A percentile compares a stretch with the other conserved stretches of the same genome.
Evolutionary conservation across 768 basidiomycete species (phyloP).

Genomic region (Podaxis mareebaensis): DNA sequence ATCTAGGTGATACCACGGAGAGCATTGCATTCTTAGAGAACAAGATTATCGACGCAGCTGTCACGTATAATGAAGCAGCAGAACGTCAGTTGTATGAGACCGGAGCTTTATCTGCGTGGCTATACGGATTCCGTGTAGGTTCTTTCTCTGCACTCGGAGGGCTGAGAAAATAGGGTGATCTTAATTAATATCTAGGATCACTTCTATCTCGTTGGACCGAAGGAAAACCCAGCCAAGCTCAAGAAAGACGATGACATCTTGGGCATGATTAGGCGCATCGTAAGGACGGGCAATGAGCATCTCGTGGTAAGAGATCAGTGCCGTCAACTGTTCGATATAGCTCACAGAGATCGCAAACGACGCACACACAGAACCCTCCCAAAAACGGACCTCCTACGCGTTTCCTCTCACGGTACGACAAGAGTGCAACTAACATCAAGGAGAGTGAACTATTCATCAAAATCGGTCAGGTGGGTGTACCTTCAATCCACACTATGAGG

Average conservation of each 20-base stretch:
- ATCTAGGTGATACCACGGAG: conserved; percentile 55
- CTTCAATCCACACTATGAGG: background rate
- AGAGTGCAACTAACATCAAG: conserved; percentile 60
- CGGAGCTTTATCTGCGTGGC: conserved; percentile 30
- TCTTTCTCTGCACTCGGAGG: background rate
- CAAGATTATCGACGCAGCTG: conserved; percentile 46
- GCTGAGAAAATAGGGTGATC: too few species aligned
- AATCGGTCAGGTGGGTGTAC: conserved; percentile 32
- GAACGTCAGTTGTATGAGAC: conserved; percentile 36
- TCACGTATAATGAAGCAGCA: conserved; percentile 54
- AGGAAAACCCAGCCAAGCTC: conserved; percentile 44
- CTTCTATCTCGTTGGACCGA: conserved; percentile 50
- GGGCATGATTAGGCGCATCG: conserved; percentile 49
- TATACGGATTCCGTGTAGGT: conserved; percentile 48
- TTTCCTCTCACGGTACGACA: conserved; percentile 57
- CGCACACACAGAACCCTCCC: conserved; percentile 23
- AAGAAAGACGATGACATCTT: conserved; percentile 31
- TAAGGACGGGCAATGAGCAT: conserved; percentile 42
- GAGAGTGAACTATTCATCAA: conserved; percentile 47
- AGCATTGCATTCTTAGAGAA: conserved; percentile 43
- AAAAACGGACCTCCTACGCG: conserved; percentile 36
- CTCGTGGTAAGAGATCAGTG: conserved; percentile 28
- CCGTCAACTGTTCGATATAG: background rate
- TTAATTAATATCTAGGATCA: conserved; percentile 39
- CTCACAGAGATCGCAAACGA: background rate